These are phyloP conservation scores for Yamadazyma sp. DNA, from an alignment of 805 yeast species.

Conservation along the genomic window DNA sequence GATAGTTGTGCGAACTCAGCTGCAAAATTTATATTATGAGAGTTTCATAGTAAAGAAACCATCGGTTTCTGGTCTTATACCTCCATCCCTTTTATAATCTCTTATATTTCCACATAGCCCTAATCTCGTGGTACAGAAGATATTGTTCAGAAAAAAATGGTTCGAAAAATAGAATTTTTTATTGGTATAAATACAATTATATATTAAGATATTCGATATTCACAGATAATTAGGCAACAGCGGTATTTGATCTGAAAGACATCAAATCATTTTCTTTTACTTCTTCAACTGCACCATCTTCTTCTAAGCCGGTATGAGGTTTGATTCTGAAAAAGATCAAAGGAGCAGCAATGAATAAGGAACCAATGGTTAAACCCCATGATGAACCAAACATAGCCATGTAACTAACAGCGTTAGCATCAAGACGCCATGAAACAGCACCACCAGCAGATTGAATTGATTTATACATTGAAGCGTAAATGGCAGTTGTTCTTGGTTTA, in stretches of 20 bases:
- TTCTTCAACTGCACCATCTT: constrained; percentile 23
- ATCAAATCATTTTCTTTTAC: neutral
- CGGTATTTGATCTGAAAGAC: neutral
- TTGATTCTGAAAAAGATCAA: constrained; percentile 40
- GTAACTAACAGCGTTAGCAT: constrained; percentile 38
- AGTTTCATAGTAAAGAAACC: no score
- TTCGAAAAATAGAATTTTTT: no score
- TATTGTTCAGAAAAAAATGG: no score
- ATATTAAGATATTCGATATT: neutral
- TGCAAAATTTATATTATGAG: no score
- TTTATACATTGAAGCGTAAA: constrained; percentile 62
- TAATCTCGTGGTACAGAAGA: no score
- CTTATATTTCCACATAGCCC: no score
- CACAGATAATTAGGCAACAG: neutral
- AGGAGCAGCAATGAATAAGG: constrained; percentile 49
- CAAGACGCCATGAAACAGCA: constrained; percentile 58
- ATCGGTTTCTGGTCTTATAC: no score
- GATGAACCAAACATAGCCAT: constrained; percentile 41
- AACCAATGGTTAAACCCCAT: constrained; percentile 50
- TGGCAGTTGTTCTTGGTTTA: constrained; percentile 51
- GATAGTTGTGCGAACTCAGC: neutral
- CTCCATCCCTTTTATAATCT: no score
- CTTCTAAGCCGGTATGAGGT: constrained; percentile 39
- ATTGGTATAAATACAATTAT: neutral
- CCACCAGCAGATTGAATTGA: constrained; percentile 64